phyloP scores from a whole-genome alignment of 192 early-diverging fungal genomes.

The Mortierella alpina region DNA sequence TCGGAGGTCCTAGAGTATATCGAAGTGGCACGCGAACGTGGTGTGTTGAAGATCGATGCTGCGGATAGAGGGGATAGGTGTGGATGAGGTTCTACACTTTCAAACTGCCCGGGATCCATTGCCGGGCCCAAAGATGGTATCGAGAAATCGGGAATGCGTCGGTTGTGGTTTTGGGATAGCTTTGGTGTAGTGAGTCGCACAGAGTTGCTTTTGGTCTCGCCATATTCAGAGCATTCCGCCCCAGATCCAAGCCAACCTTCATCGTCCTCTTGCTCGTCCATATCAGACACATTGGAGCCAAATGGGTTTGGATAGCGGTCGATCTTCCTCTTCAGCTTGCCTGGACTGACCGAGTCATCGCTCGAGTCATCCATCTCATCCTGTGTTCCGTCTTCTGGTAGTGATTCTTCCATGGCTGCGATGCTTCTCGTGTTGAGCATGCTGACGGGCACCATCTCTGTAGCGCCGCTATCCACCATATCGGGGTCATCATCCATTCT shows the following conservation, averaged over 20 bases:
- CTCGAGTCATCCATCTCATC: neutral
- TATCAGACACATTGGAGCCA: slow-evolving; percentile 6
- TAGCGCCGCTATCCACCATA: slow-evolving; percentile 28
- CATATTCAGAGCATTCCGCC: slow-evolving; percentile 22
- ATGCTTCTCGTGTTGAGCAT: slow-evolving; percentile 41
- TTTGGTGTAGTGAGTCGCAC: slow-evolving; percentile 29
- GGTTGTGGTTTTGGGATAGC: neutral
- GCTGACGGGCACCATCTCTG: slow-evolving; percentile 46
- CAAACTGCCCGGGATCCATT: slow-evolving; percentile 49
- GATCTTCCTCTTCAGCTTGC: slow-evolving; percentile 36
- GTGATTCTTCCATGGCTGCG: slow-evolving; percentile 10
- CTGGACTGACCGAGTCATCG: slow-evolving; percentile 8
- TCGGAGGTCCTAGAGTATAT: too few relatives aligned
- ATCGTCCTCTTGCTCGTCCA: slow-evolving; percentile 36
- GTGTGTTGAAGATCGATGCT: too few relatives aligned
- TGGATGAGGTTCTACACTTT: neutral
- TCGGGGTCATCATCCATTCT: slow-evolving; percentile 39
- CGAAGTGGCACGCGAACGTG: too few relatives aligned
- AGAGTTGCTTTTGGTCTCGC: slow-evolving; percentile 41
- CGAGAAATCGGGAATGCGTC: neutral
- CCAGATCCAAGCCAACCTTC: slow-evolving; percentile 42
- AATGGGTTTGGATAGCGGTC: slow-evolving; percentile 38
- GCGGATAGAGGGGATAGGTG: too few relatives aligned
- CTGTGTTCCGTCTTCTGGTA: slow-evolving; percentile 2
- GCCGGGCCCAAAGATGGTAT: slow-evolving; percentile 29